Evolutionary conservation across 1,284 basidiomycete species (phyloP).

Genomic region (Cryptococcus neoformans): DNA sequence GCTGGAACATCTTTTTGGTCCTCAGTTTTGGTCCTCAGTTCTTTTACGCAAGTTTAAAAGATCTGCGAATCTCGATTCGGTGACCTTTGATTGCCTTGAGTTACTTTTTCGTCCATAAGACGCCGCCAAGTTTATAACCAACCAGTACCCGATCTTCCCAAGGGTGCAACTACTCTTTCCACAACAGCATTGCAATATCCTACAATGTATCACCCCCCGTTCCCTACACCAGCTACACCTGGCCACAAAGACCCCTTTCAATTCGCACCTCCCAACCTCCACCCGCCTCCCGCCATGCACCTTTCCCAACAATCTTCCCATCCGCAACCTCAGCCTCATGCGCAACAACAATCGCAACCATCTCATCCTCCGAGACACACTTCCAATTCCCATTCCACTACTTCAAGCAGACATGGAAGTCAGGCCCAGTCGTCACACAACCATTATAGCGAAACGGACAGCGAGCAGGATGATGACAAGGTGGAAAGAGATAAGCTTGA

Average conservation of each 20-base stretch:
- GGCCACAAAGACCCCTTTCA: background rate
- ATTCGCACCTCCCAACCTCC: background rate
- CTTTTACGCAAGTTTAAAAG: no score
- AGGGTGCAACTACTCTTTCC: background rate
- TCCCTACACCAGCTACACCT: slow-evolving; percentile 1
- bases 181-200: background rate
- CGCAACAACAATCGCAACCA: background rate
- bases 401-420: slow-evolving; percentile 1
- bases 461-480: slow-evolving; percentile 11
- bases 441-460: slow-evolving; percentile 14
- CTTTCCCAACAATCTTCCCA: background rate
- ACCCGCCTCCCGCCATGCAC: background rate
- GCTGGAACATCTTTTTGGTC: no score
- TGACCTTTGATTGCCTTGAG: no score
- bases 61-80: no score
- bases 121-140: background rate
- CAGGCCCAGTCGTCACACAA: background rate
- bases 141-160: background rate
- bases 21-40: no score
- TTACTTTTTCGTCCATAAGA: background rate
- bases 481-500: slow-evolving; percentile 21
- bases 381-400: slow-evolving; percentile 1
- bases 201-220: slow-evolving; percentile 1
- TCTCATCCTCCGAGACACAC: background rate
- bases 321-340: background rate